Percentiles rank a stretch among this genome's conserved stretches.
phyloP scores from a whole-genome alignment of 2,329 filamentous ascomycete species.

The Pseudogymnoascus sp. region DNA sequence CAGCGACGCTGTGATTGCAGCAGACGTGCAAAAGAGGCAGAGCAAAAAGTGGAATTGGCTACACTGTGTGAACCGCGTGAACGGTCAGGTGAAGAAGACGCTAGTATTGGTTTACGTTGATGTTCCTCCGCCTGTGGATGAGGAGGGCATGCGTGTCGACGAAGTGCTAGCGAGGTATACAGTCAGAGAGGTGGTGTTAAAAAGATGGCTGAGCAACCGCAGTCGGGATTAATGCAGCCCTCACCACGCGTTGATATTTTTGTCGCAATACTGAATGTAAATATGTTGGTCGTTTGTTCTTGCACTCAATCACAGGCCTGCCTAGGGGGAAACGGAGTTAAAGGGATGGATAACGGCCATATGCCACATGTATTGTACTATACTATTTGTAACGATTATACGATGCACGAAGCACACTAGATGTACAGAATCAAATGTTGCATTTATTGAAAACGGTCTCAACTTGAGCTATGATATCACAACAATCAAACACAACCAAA shows the following conservation, averaged over 20 bases:
- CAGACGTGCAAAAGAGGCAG: slow-evolving; percentile 42
- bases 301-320: neutral
- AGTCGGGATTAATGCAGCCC: slow-evolving; percentile 36
- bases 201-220: slow-evolving; percentile 77
- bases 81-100: slow-evolving; percentile 84
- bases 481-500: neutral
- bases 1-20: slow-evolving; percentile 37
- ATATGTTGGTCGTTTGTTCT: neutral
- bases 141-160: slow-evolving; percentile 48
- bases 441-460: neutral
- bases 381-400: slow-evolving; percentile 1
- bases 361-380: neutral
- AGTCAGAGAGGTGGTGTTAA: slow-evolving; percentile 71
- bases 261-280: neutral
- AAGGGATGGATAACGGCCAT: neutral
- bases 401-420: neutral
- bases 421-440: neutral
- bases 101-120: slow-evolving; percentile 87
- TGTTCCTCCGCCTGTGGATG: slow-evolving; percentile 59
- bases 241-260: neutral
- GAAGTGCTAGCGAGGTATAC: slow-evolving; percentile 59
- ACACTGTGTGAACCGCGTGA: slow-evolving; percentile 80
- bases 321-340: neutral
- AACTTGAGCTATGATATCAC: neutral
- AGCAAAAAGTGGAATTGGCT: slow-evolving; percentile 68